Evolutionary conservation across 202 grass and related monocot species (phyloP).

Genomic region (Cymbopogon flexuosus): DNA sequence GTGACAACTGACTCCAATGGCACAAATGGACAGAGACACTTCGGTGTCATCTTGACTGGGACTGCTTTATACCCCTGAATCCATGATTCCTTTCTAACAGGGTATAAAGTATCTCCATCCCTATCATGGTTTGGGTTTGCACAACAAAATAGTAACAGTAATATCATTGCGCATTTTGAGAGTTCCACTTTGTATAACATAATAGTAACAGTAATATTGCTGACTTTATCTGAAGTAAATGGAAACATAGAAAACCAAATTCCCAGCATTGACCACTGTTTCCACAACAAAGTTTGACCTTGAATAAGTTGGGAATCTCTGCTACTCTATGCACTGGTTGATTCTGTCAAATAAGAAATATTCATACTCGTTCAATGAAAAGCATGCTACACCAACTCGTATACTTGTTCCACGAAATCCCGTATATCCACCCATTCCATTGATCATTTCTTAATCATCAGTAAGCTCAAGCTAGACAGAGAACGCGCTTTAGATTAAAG

Average conservation of each 20-base stretch:
- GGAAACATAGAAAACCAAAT: background rate
- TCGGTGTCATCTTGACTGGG: slow-evolving; percentile 13
- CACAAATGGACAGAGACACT: background rate
- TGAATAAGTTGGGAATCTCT: background rate
- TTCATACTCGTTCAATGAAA: slow-evolving; percentile 29
- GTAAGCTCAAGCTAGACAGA: background rate
- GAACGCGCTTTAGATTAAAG: background rate
- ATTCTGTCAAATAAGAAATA: slow-evolving; percentile 26
- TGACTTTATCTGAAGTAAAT: background rate
- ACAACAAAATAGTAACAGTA: background rate
- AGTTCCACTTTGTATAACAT: background rate
- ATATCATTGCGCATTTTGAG: background rate
- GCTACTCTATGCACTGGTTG: background rate
- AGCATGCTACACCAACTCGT: slow-evolving; percentile 16
- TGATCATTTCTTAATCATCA: slow-evolving; percentile 1
- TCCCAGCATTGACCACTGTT: background rate
- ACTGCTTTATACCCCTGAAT: background rate
- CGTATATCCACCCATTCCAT: background rate
- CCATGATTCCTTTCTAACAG: slow-evolving; percentile 11
- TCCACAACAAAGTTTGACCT: background rate
- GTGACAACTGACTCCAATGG: background rate
- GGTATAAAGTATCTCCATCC: background rate
- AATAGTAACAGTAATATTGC: background rate
- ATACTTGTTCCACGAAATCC: slow-evolving; percentile 27
- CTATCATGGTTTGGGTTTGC: background rate